Evolutionary conservation across 139 green algal species (phyloP), one percentile per base, ranked within the genome.

Genomic region (Volvox reticuliferus): DNA sequence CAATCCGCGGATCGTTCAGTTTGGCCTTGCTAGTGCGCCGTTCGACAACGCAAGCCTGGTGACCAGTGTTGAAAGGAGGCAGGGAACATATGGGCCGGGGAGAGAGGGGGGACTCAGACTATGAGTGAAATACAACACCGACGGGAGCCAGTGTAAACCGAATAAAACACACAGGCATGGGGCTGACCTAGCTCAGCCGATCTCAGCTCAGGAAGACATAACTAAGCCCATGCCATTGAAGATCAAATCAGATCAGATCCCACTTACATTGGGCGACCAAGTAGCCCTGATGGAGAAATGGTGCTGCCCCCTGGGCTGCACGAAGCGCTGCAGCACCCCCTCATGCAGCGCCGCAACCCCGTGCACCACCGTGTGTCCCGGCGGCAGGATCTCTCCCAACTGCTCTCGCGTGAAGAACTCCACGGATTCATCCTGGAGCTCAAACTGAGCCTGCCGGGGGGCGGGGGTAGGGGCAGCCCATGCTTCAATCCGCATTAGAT

Each of bases 291-390:
- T 83, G 24, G 85, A 61, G 61, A 71, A 80, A 78, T 94, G 69
- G 68, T 92, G 76, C 35, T 86, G 82, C 33, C 91, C 92, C 28
- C 92, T 32, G 17, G 88, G 92, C 73, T 82, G 30, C 24, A 94
- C 89, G 36, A 91, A 94, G 26, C 82, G 82, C 85, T 94, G 92
- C 84, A 94, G 89, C 68, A 94, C 61, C 12, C 92, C 92, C 62
- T 94, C 92, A 65, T 94, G 86, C 44, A 94, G 79, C 79, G 86
- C 86, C 75, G 86, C 73, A 55, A 84, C 86, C 14, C 86, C 86
- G 73, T 91, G 88, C 26, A 88, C 87, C 26, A 88, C 88, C 86
- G 86, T 79, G 73, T 88, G 71, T 13, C 71, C 76, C 1, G 87
- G 91, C 0, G 82, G 82, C 81, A 90, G 61, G 73, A 93, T 26